These are phyloP conservation scores for Coemansia sp. DNA, from an alignment of 192 early-diverging fungal species.

Conservation along the genomic window DNA sequence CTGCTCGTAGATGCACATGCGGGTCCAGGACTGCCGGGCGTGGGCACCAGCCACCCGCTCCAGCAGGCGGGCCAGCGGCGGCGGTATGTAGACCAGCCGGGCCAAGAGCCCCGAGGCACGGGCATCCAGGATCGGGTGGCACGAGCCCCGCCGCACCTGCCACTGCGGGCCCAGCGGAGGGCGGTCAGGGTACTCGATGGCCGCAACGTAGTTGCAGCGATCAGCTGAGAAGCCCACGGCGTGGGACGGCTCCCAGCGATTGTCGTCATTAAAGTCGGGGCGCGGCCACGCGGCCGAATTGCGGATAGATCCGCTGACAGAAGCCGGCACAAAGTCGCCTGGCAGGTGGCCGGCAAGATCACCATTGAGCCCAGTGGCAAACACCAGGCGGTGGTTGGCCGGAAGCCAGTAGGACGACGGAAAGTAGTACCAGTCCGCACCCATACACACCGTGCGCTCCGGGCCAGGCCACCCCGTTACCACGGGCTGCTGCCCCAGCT, in stretches of 20 bases:
- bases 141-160: conserved; percentile 8
- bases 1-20: conserved; percentile 23
- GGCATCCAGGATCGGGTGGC: conserved; percentile 25
- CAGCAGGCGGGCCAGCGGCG: background rate
- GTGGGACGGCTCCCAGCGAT: conserved; percentile 32
- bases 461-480: conserved; percentile 16
- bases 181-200: conserved; percentile 7
- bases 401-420: conserved; percentile 90
- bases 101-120: conserved; percentile 3
- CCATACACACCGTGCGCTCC: conserved; percentile 64
- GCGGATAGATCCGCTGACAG: conserved; percentile 5
- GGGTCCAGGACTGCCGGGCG: conserved; percentile 20
- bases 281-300: conserved; percentile 12
- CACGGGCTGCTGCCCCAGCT: background rate
- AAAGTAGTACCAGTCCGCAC: conserved; percentile 93
- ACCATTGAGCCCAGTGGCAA: conserved; percentile 52
- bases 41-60: background rate
- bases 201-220: conserved; percentile 33
- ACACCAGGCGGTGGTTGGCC: conserved; percentile 57
- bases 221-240: background rate
- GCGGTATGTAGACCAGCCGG: conserved; percentile 29
- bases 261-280: conserved; percentile 29
- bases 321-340: conserved; percentile 55
- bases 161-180: background rate
- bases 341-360: conserved; percentile 68